Conservation (phyloP, 768 basidiomycete genomes). For the Mrakia frigida region DNA sequence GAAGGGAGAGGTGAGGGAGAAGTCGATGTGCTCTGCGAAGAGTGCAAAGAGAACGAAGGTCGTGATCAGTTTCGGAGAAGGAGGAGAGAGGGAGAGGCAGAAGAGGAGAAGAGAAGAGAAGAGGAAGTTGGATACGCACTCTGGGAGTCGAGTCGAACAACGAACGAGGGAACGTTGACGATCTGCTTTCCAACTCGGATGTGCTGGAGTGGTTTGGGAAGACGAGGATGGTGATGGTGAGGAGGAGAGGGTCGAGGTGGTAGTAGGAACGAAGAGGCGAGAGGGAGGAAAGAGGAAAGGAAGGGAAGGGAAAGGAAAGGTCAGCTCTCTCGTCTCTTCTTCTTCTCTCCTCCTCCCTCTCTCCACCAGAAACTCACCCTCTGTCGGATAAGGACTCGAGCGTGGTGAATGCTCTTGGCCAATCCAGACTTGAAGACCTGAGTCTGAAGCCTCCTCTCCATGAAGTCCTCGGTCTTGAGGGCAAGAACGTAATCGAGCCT, state of each 20-base stretch:
- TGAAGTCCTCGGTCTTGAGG: conserved; percentile 85
- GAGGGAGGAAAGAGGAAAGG: neutral
- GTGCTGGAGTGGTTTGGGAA: conserved; percentile 26
- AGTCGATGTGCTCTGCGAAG: conserved; percentile 77
- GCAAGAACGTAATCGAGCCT: conserved; percentile 99
- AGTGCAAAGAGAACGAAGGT: neutral
- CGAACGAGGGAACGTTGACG: conserved; percentile 97
- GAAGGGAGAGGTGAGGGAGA: conserved; percentile 91
- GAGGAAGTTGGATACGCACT: conserved; percentile 46
- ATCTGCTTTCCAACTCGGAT: conserved; percentile 89
- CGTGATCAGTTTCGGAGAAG: neutral
- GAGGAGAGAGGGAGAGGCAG: neutral
- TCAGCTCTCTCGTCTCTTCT: neutral
- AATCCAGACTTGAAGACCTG: conserved; percentile 97
- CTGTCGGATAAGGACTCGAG: conserved; percentile 94
- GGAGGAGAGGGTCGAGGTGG: neutral
- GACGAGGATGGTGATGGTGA: neutral
- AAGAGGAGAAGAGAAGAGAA: no score
- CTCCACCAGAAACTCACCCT: conserved; percentile 53
- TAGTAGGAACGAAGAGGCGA: neutral
- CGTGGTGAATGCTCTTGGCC: conserved; percentile 98
- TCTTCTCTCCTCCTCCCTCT: neutral
- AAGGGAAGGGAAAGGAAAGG: neutral
- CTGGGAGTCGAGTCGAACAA: conserved; percentile 98
- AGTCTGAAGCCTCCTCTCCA: conserved; percentile 97